A percentile compares a stretch with the other conserved stretches of the same genome.
Conservation (phyloP, 495 filamentous ascomycete species). For the Xylaria intraflava region DNA sequence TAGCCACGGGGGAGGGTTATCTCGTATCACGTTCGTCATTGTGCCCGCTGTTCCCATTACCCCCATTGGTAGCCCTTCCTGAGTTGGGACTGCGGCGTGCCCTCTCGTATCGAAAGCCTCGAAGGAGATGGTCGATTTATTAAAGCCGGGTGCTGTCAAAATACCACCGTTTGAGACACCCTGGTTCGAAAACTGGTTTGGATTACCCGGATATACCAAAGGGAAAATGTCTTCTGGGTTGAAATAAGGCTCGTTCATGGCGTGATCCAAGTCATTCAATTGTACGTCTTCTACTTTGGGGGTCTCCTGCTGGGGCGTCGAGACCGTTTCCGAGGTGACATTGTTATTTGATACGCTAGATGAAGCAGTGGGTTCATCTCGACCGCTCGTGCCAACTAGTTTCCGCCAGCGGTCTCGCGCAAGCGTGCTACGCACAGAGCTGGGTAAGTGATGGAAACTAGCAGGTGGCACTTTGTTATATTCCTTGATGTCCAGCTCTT, state of each 20-base stretch:
- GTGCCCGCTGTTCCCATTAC: background rate
- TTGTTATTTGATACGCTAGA: background rate
- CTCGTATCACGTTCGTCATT: constrained; percentile 13
- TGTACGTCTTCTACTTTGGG: constrained; percentile 5
- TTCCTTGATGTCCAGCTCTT: constrained; percentile 35
- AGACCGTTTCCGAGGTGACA: constrained; percentile 7
- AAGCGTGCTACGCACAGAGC: constrained; percentile 27
- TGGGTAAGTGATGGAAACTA: constrained; percentile 33
- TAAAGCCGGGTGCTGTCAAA: background rate
- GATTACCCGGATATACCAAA: constrained; percentile 13
- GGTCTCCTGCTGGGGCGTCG: background rate
- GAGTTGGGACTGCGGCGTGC: background rate
- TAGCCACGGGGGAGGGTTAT: constrained; percentile 39
- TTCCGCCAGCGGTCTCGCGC: constrained; percentile 41
- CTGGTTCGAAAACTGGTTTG: constrained; percentile 11
- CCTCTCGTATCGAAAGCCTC: constrained; percentile 10
- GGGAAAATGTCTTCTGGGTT: constrained; percentile 21
- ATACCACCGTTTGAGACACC: background rate
- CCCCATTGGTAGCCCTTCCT: background rate
- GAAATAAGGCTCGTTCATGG: constrained; percentile 32
- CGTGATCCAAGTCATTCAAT: constrained; percentile 20
- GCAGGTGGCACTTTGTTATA: constrained; percentile 26
- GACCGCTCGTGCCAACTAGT: constrained; percentile 33
- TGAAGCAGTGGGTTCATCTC: constrained; percentile 2
- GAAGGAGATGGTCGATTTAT: background rate